A percentile compares a stretch with the other conserved stretches of the same genome.
phyloP scores from a whole-genome alignment of 2,329 filamentous ascomycete genomes.

The Botrytis fabae region DNA sequence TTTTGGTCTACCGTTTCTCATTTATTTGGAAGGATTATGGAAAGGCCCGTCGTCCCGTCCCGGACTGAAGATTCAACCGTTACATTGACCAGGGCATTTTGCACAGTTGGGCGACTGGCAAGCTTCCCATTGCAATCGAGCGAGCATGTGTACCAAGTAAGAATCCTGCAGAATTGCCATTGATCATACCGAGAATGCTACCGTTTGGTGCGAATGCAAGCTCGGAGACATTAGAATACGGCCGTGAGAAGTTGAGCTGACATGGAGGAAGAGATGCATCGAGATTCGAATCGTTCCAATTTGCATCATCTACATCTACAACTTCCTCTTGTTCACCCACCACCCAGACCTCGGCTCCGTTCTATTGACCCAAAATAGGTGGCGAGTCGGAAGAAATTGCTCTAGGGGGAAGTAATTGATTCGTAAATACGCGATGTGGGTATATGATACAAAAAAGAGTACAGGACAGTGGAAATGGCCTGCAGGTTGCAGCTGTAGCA shows the following conservation, averaged over 20 bases:
- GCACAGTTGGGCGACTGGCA: neutral
- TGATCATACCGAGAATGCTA: conserved; percentile 7
- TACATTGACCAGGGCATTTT: conserved; percentile 10
- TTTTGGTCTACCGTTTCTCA: neutral
- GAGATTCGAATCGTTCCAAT: conserved; percentile 3
- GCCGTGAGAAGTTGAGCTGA: conserved; percentile 14
- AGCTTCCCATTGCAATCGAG: conserved; percentile 4
- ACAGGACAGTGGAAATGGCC: conserved; percentile 10
- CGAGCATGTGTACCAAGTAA: conserved; percentile 6
- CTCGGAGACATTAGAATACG: conserved; percentile 14
- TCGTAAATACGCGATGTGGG: conserved; percentile 14
- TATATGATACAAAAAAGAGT: conserved; percentile 6
- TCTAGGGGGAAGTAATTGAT: neutral
- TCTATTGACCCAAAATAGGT: neutral
- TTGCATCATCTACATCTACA: conserved; percentile 8
- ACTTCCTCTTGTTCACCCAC: neutral
- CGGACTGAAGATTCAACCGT: conserved; percentile 1
- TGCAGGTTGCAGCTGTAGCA: conserved; percentile 18
- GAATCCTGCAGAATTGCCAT: conserved; percentile 3
- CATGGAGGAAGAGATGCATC: conserved; percentile 1
- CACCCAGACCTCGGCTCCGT: neutral
- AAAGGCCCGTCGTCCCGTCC: conserved; percentile 14
- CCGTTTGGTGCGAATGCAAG: conserved; percentile 9
- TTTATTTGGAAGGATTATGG: neutral
- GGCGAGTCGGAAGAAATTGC: conserved; percentile 13